Percentiles rank a stretch among this genome's conserved stretches.
These are phyloP conservation scores for Penicillium sp. DNA, from an alignment of 2,329 filamentous ascomycete species.

Conservation along the genomic window DNA sequence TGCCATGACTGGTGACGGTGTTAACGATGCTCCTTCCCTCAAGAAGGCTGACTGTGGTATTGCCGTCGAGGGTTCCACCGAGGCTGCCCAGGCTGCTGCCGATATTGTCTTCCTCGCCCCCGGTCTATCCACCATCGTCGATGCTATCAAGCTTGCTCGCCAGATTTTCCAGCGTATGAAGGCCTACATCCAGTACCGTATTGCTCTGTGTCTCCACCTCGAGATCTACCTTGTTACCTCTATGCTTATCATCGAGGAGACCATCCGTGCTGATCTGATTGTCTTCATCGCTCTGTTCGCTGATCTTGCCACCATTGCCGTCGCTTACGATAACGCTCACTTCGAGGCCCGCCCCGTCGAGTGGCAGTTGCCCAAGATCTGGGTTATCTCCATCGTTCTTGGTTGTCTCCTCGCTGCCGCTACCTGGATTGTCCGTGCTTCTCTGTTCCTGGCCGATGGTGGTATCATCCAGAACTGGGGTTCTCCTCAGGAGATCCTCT, in stretches of 20 bases:
- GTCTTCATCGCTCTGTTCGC: constrained; percentile 79
- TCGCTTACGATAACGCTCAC: constrained; percentile 77
- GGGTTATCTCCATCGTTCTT: constrained; percentile 63
- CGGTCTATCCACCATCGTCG: constrained; percentile 68
- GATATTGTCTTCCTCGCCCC: constrained; percentile 75
- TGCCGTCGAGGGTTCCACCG: constrained; percentile 69
- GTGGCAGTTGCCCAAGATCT: constrained; percentile 80
- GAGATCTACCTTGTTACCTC: constrained; percentile 75
- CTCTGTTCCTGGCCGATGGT: constrained; percentile 67
- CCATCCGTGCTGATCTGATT: constrained; percentile 68
- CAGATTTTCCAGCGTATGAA: constrained; percentile 80
- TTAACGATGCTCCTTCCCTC: constrained; percentile 71
- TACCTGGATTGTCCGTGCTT: constrained; percentile 72
- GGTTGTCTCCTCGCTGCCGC: constrained; percentile 66
- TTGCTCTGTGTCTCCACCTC: constrained; percentile 70
- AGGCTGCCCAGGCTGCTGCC: constrained; percentile 70
- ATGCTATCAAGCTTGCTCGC: constrained; percentile 71
- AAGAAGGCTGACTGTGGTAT: constrained; percentile 76
- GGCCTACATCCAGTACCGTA: constrained; percentile 75
- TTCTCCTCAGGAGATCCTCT: constrained; percentile 74
- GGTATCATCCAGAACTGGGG: constrained; percentile 75
- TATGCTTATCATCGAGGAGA: constrained; percentile 79
- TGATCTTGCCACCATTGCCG: constrained; percentile 74
- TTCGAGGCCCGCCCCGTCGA: constrained; percentile 73
- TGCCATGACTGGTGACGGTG: constrained; percentile 75